A percentile compares a stretch with the other conserved stretches of the same genome.
Conservation (phyloP, 2,329 filamentous ascomycete species). For the Cercospora sesami region DNA sequence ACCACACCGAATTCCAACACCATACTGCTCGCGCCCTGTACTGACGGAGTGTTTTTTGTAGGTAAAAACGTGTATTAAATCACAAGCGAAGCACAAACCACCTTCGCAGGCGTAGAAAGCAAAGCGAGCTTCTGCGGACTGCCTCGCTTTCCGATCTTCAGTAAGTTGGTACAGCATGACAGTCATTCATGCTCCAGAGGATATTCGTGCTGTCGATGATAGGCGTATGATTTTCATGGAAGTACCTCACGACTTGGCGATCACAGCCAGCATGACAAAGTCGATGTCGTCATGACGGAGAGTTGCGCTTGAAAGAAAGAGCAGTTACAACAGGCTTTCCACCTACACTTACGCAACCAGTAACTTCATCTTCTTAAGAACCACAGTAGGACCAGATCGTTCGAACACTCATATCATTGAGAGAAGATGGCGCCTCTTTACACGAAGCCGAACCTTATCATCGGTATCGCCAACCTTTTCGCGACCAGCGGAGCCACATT, state of each 20-base stretch:
- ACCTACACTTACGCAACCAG: background rate
- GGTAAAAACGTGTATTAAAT: background rate
- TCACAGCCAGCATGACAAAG: background rate
- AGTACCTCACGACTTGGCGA: background rate
- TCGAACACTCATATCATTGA: background rate
- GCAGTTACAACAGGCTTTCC: background rate
- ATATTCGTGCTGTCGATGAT: background rate
- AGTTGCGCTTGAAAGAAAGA: background rate
- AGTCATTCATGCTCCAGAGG: background rate
- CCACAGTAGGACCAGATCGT: no score
- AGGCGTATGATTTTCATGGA: no score
- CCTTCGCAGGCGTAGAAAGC: no score
- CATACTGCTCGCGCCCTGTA: background rate
- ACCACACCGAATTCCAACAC: background rate
- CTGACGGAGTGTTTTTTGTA: background rate
- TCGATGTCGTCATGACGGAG: conserved; percentile 13
- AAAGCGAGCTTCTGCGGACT: background rate
- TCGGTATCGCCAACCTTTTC: conserved; percentile 18
- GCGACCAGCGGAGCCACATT: conserved; percentile 24
- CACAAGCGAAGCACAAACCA: background rate
- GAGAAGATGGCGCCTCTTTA: background rate
- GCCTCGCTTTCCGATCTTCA: background rate
- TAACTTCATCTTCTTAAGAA: background rate
- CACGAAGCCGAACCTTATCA: conserved; percentile 7
- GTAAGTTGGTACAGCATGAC: background rate